Evolutionary conservation across 73 alveolate genomes (phyloP).

Genomic region (Breviolum minutum): DNA sequence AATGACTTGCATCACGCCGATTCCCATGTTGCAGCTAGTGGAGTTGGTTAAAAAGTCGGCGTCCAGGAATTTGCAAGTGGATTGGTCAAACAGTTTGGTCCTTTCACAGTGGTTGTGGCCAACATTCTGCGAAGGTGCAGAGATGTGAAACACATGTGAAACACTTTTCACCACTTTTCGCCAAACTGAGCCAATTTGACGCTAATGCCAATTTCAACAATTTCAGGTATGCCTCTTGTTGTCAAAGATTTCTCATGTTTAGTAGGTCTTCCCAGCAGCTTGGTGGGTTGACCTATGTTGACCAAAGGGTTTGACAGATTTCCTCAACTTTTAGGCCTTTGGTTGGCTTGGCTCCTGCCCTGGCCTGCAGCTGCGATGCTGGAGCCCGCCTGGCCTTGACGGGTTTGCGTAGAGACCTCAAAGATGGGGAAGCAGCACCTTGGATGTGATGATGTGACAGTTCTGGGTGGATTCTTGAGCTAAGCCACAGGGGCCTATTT

Average conservation of each 20-base stretch:
- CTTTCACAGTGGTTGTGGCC: conserved; percentile 66
- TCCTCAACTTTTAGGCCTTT: background rate
- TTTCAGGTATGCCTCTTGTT: background rate
- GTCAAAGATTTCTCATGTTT: background rate
- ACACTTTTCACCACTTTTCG: background rate
- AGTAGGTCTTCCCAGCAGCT: background rate
- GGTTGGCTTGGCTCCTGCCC: conserved; percentile 33
- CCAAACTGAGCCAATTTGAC: background rate
- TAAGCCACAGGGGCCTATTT: too few species aligned
- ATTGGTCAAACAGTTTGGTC: conserved; percentile 33
- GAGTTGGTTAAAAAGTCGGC: background rate
- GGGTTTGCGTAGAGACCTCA: conserved; percentile 30
- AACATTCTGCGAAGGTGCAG: conserved; percentile 64
- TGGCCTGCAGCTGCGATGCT: conserved; percentile 19
- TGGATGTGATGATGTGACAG: background rate
- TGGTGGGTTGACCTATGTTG: background rate
- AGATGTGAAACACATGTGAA: background rate
- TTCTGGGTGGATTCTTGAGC: background rate
- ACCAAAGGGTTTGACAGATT: background rate
- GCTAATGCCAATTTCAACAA: background rate
- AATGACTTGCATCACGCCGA: background rate
- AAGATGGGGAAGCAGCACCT: conserved; percentile 39
- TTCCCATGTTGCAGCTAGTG: background rate
- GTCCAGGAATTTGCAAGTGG: conserved; percentile 13
- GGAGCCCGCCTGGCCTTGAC: conserved; percentile 62